Evolutionary conservation across 768 basidiomycete genomes (phyloP), one percentile per base, ranked within the genome.

Genomic region (Hygrophoropsis aurantiaca): DNA sequence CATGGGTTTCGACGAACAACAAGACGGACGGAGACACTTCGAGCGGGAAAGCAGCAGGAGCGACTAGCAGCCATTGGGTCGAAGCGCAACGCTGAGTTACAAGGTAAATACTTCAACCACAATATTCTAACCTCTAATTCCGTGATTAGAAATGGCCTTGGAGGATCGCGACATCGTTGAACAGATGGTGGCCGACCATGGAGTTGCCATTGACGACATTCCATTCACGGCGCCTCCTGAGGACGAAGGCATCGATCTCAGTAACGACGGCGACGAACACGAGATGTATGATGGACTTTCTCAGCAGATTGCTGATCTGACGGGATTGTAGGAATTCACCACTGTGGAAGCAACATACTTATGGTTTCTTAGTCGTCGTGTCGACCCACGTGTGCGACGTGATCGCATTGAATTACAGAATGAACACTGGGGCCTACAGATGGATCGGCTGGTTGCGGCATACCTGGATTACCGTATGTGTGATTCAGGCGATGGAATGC

Each of bases 191-290:
- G 13, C 6, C 6, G 27, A 30, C 27, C 27, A 30, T 30, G 27
- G 37, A 16, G 46, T 18, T 34, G 27, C 9, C 24, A 19, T 33
- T 27, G 15, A 30, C 43, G 43, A n/a, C 16, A 27, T 26, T 11
- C 13, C 19, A 24, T 42, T 42, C 40, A 42, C 30, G 21, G 39
- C 46, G 5, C 46, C 46, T 2, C 46, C 40, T 19, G 32, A 27
- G 3, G 23, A 48, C 11, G 46, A 48, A 27, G 46, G 40, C 42
- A 16, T 33, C 0, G 46, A 48, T n/a, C 4, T 48, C 10, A 48
- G 46, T 15, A 18, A 48, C 11, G 32, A 48, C 10, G 46, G 30
- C 5, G 32, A 39, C 4, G 46, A 48, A 27, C 24, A 42, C n/a
- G 36, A 46, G 41, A 42, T 9, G 3, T 43, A 27, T 15, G 30